Percentiles rank a stretch among this genome's conserved stretches.
Conservation (phyloP, 768 basidiomycete species). For the Russula emetica region DNA sequence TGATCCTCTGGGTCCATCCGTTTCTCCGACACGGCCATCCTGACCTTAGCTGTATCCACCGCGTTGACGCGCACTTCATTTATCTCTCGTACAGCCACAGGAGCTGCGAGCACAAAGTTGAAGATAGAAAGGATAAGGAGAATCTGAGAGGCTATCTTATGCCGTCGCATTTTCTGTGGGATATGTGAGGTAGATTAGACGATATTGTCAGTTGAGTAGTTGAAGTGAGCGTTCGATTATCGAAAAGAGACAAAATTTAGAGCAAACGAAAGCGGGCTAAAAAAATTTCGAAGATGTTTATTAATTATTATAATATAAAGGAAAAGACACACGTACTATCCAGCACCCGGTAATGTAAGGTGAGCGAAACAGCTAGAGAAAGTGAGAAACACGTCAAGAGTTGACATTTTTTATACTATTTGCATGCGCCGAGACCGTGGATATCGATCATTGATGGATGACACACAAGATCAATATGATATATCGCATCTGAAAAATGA, state of each 20-base stretch:
- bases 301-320: no score
- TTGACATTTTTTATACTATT: neutral
- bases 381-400: neutral
- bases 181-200: neutral
- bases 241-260: neutral
- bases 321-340: no score
- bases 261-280: neutral
- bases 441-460: no score
- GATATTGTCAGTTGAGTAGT: no score
- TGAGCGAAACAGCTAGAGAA: neutral
- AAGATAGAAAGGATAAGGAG: slow-evolving; percentile 1
- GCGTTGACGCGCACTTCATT: no score
- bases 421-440: no score
- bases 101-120: neutral
- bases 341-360: no score
- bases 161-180: slow-evolving; percentile 3
- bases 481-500: no score
- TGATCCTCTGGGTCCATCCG: neutral
- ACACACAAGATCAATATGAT: no score
- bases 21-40: neutral
- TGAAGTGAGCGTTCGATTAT: neutral
- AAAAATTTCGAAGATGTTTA: no score
- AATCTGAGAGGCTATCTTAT: neutral
- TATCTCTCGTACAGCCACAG: neutral
- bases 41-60: no score